These are phyloP conservation scores for Fusarium hainanense DNA, from an alignment of 2,329 filamentous ascomycete species.

Conservation along the genomic window DNA sequence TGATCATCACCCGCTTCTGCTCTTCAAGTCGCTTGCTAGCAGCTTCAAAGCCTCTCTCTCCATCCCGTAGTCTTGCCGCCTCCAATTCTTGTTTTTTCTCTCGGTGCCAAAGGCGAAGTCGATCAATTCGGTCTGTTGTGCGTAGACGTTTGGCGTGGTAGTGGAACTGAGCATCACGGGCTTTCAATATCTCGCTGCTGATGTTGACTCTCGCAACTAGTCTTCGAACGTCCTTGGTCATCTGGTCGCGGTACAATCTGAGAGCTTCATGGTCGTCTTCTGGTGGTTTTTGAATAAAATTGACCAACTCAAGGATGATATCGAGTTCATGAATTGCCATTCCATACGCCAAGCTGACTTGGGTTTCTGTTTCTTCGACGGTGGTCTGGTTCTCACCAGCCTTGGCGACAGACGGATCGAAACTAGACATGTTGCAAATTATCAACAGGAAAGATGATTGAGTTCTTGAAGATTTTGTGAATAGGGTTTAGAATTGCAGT, in stretches of 20 bases:
- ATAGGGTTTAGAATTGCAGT: not conserved
- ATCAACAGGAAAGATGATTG: not conserved
- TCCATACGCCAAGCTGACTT: slow-evolving; percentile 34
- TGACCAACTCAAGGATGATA: slow-evolving; percentile 25
- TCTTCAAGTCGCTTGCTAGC: slow-evolving; percentile 24
- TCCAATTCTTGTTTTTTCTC: slow-evolving; percentile 32
- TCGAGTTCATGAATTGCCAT: slow-evolving; percentile 32
- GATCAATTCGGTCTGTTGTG: slow-evolving; percentile 29
- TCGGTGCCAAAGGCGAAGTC: slow-evolving; percentile 34
- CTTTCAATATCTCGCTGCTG: slow-evolving; percentile 29
- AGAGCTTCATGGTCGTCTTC: slow-evolving; percentile 16
- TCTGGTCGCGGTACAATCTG: slow-evolving; percentile 1
- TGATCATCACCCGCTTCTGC: slow-evolving; percentile 33
- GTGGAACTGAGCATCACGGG: slow-evolving; percentile 34
- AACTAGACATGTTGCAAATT: slow-evolving; percentile 14
- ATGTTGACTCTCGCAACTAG: slow-evolving; percentile 22
- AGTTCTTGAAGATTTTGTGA: not conserved
- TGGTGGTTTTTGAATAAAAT: slow-evolving; percentile 4
- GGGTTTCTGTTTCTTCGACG: slow-evolving; percentile 21
- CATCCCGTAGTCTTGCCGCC: slow-evolving; percentile 15
- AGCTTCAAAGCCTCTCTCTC: slow-evolving; percentile 20
- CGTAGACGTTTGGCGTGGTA: slow-evolving; percentile 34
- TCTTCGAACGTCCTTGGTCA: slow-evolving; percentile 12
- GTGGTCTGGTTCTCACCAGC: slow-evolving; percentile 24
- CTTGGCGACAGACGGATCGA: slow-evolving; percentile 29